Evolutionary conservation across 306 rosid genomes (phyloP), one percentile per base, ranked within the genome.

Genomic region (Rubus parviflorus): DNA sequence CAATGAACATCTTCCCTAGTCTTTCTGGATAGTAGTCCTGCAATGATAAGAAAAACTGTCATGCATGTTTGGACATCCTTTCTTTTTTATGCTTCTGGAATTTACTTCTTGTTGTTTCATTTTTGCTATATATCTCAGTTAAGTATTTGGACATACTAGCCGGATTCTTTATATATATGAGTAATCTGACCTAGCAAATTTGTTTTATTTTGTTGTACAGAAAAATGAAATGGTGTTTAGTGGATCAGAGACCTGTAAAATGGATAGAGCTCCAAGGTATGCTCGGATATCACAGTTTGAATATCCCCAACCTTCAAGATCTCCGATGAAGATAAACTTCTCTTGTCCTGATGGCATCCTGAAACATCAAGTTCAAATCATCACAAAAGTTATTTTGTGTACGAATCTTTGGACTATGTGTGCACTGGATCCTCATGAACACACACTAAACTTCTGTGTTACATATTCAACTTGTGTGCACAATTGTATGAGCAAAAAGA

Each of bases 281-380:
- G 86, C 94, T 23, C 87, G 85, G 5, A 88, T 46, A 42, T 90
- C 94, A 79, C 84, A 81, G 80, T 90, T 90, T 43, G 92, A 79
- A 75, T 90, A 88, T 65, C 90, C 84, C 92, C 94, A 88, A 49
- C 94, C 94, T 80, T 88, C 65, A 6, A 90, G 85, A 69, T 90
- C 92, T n/a, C 60, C 89, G 35, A 90, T 84, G 40, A 6, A 80
- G 20, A 81, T 79, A 75, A 88, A 90, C 67, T 83, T 90, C 75
- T 86, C 94, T 72, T 83, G 83, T 71, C 90, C 94, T 0, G 63
- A 73, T 68, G 84, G 87, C 79, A 90, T 88, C 80, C 92, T 90
- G 78, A 72, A 17, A 82, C 83, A 71, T 77, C 71, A 81, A 77
- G 13, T 45, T 74, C 46, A 61, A 46, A 60, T 45, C 70, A 30